Evolutionary conservation across 2,329 filamentous ascomycete species (phyloP).

Genomic region (Acarospora socialis): DNA sequence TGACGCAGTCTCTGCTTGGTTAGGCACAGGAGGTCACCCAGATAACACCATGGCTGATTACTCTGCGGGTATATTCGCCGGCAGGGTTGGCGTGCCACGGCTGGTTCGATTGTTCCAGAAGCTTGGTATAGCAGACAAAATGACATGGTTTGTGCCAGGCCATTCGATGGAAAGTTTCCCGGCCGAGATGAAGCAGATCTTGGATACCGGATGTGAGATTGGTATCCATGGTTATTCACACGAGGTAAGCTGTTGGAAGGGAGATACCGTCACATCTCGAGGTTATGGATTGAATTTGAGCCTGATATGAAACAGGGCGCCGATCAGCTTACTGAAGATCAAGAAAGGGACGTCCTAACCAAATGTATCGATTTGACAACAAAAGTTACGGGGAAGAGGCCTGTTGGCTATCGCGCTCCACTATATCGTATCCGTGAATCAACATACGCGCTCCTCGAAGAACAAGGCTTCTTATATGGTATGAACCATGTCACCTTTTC

Average conservation of each 20-base stretch:
- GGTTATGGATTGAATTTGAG: no score
- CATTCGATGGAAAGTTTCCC: conserved; percentile 46
- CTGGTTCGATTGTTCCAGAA: conserved; percentile 41
- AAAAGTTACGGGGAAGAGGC: conserved; percentile 30
- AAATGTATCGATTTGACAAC: conserved; percentile 34
- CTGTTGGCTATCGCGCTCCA: conserved; percentile 37
- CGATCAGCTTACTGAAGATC: conserved; percentile 31
- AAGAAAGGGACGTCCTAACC: conserved; percentile 36
- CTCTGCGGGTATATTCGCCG: conserved; percentile 41
- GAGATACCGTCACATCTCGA: no score
- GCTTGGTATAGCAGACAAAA: conserved; percentile 35
- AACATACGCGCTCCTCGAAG: conserved; percentile 34
- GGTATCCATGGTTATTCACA: conserved; percentile 26
- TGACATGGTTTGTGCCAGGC: conserved; percentile 47
- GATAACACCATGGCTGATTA: conserved; percentile 43
- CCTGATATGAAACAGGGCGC: conserved; percentile 23
- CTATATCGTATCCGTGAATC: conserved; percentile 37
- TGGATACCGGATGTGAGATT: conserved; percentile 40
- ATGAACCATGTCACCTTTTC: conserved; percentile 1
- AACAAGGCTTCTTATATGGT: conserved; percentile 34
- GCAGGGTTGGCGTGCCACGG: conserved; percentile 41
- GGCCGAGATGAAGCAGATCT: conserved; percentile 33
- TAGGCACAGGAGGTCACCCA: conserved; percentile 36
- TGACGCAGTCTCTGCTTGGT: conserved; percentile 35
- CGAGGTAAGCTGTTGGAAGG: conserved; percentile 17